Evolutionary conservation across 768 basidiomycete genomes (phyloP).

Genomic region (Panaeolus cyanescens): DNA sequence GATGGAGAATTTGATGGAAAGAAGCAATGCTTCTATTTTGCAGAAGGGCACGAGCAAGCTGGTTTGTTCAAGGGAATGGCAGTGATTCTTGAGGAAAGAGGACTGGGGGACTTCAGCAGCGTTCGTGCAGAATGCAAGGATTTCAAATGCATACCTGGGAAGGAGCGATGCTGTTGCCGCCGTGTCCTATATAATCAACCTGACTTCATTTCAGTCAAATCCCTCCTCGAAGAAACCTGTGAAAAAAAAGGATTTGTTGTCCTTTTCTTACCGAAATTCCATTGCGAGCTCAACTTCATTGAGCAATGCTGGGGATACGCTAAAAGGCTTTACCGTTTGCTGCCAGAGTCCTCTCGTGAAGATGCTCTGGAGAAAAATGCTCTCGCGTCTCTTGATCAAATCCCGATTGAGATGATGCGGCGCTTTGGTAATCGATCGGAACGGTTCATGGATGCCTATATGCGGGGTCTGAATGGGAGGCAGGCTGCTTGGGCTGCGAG

Average conservation of each 20-base stretch:
- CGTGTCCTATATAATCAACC: slow-evolving; percentile 37
- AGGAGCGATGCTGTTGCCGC: slow-evolving; percentile 30
- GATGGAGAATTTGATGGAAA: slow-evolving; percentile 21
- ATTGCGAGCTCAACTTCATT: slow-evolving; percentile 33
- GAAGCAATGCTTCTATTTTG: slow-evolving; percentile 32
- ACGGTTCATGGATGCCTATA: slow-evolving; percentile 9
- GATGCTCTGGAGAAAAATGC: slow-evolving; percentile 35
- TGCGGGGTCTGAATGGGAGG: slow-evolving; percentile 2
- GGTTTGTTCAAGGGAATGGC: slow-evolving; percentile 42
- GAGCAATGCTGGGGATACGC: slow-evolving; percentile 31
- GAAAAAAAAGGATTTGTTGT: slow-evolving; percentile 16
- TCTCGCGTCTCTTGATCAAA: slow-evolving; percentile 22
- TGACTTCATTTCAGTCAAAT: slow-evolving; percentile 36
- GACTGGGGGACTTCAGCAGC: slow-evolving; percentile 21
- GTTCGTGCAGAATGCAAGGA: slow-evolving; percentile 26
- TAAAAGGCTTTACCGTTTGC: slow-evolving; percentile 21
- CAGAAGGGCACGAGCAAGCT: slow-evolving; percentile 18
- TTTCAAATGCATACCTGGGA: slow-evolving; percentile 26
- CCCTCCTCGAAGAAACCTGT: slow-evolving; percentile 30
- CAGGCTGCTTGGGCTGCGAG: slow-evolving; percentile 12
- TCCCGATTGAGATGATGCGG: slow-evolving; percentile 27
- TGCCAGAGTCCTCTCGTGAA: slow-evolving; percentile 25
- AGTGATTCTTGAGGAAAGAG: slow-evolving; percentile 25
- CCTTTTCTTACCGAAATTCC: slow-evolving; percentile 31
- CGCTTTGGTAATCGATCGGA: background rate